phyloP scores from a whole-genome alignment of 768 basidiomycete species.

The Floccularia luteovirens region DNA sequence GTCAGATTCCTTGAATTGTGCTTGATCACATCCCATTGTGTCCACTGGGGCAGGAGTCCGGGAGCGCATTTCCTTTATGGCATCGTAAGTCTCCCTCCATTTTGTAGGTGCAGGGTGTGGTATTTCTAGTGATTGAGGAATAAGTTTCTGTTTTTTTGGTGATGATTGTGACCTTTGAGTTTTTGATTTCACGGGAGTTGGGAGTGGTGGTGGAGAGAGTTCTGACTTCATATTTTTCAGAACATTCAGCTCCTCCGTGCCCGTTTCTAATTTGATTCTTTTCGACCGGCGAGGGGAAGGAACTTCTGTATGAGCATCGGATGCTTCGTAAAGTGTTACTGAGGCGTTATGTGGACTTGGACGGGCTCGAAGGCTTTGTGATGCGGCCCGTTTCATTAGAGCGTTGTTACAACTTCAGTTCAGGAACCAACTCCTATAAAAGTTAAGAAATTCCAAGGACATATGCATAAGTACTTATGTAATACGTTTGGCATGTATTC shows the following conservation, averaged over 20 bases:
- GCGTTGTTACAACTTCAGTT: background rate
- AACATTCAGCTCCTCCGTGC: background rate
- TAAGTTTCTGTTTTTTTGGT: slow-evolving; percentile 47
- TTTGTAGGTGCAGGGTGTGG: slow-evolving; percentile 61
- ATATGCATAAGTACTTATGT: too few relatives aligned
- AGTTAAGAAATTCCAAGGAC: too few relatives aligned
- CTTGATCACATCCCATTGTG: slow-evolving; percentile 81
- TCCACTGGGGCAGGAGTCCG: slow-evolving; percentile 81
- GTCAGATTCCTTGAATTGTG: slow-evolving; percentile 53
- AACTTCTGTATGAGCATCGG: too few relatives aligned
- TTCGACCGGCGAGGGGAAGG: background rate
- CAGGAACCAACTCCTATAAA: background rate
- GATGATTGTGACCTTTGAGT: slow-evolving; percentile 13
- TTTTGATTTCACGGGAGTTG: slow-evolving; percentile 10
- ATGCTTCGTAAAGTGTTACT: background rate
- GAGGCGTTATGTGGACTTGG: background rate
- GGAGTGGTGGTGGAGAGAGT: slow-evolving; percentile 13
- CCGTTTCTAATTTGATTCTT: background rate
- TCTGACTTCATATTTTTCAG: background rate
- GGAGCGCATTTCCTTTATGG: slow-evolving; percentile 72
- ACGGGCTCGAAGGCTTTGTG: background rate
- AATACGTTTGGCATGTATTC: too few relatives aligned
- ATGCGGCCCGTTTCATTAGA: background rate
- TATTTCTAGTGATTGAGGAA: slow-evolving; percentile 42
- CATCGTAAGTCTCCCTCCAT: slow-evolving; percentile 66